phyloP scores from a whole-genome alignment of 805 yeast species.

The Wickerhamiella vanderwaltii region DNA sequence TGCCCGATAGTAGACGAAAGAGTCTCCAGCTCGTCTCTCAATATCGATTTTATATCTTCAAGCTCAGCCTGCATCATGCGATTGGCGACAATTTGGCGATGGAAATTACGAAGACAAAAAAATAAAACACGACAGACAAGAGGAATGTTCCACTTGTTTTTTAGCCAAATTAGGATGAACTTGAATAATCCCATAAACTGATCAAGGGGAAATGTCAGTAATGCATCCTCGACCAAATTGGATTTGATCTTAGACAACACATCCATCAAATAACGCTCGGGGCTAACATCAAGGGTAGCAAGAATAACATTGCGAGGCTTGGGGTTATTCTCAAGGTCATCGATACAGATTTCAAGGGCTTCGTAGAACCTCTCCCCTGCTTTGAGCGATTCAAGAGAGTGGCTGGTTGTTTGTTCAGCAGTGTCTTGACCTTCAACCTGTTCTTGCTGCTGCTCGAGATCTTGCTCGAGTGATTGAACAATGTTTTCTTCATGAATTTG shows the following conservation, averaged over 20 bases:
- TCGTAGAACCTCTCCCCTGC: conserved; percentile 91
- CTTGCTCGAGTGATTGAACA: conserved; percentile 50
- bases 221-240: conserved; percentile 84
- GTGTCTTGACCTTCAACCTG: conserved; percentile 41
- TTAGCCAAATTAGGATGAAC: conserved; percentile 68
- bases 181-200: conserved; percentile 57
- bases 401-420: conserved; percentile 52
- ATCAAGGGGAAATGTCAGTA: conserved; percentile 81
- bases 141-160: conserved; percentile 38
- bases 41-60: conserved; percentile 45
- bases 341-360: conserved; percentile 71
- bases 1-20: conserved; percentile 58
- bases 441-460: conserved; percentile 13
- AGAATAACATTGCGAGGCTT: conserved; percentile 51
- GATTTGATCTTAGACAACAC: conserved; percentile 60
- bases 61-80: conserved; percentile 41
- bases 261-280: conserved; percentile 68
- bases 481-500: conserved; percentile 78
- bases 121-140: conserved; percentile 63
- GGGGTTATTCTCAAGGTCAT: conserved; percentile 41
- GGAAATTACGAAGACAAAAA: conserved; percentile 60
- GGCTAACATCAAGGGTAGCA: conserved; percentile 54
- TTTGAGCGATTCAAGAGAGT: conserved; percentile 81
- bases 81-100: conserved; percentile 56
- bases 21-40: conserved; percentile 43